Evolutionary conservation across 352 stramenopile genomes (phyloP).

Genomic region (Lagenidium giganteum): DNA sequence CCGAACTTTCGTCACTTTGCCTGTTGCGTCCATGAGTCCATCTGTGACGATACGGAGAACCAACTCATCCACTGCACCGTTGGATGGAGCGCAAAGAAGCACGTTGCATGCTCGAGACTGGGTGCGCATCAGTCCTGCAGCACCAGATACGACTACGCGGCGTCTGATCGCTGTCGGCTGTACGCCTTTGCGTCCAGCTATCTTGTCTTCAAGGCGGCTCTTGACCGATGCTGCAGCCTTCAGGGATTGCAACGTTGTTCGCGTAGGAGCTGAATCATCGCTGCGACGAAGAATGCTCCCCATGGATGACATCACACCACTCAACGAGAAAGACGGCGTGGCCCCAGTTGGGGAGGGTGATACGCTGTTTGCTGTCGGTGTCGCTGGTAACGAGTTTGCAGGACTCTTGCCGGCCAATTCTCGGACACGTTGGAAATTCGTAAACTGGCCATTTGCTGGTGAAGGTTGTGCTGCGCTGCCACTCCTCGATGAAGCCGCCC

Average conservation of each 20-base stretch:
- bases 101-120: slow-evolving; percentile 52
- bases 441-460: slow-evolving; percentile 28
- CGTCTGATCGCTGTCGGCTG: slow-evolving; percentile 12
- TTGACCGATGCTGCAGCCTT: slow-evolving; percentile 51
- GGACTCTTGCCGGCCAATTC: slow-evolving; percentile 24
- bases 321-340: background rate
- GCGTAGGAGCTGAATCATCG: slow-evolving; percentile 20
- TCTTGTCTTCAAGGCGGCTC: slow-evolving; percentile 63
- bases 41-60: slow-evolving; percentile 84
- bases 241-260: slow-evolving; percentile 55
- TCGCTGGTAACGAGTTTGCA: no score
- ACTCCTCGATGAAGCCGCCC: background rate
- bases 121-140: slow-evolving; percentile 28
- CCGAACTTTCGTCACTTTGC: slow-evolving; percentile 45
- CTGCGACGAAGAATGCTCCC: slow-evolving; percentile 50
- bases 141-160: slow-evolving; percentile 25
- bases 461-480: background rate
- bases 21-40: slow-evolving; percentile 59
- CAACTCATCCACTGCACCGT: slow-evolving; percentile 88
- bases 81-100: slow-evolving; percentile 86
- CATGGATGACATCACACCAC: no score
- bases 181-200: no score
- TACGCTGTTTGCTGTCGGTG: no score
- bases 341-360: slow-evolving; percentile 6
- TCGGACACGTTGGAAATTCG: slow-evolving; percentile 40